These are phyloP conservation scores for Berkeleyomyces rouxiae DNA, from an alignment of 2,329 filamentous ascomycete genomes.

Conservation along the genomic window DNA sequence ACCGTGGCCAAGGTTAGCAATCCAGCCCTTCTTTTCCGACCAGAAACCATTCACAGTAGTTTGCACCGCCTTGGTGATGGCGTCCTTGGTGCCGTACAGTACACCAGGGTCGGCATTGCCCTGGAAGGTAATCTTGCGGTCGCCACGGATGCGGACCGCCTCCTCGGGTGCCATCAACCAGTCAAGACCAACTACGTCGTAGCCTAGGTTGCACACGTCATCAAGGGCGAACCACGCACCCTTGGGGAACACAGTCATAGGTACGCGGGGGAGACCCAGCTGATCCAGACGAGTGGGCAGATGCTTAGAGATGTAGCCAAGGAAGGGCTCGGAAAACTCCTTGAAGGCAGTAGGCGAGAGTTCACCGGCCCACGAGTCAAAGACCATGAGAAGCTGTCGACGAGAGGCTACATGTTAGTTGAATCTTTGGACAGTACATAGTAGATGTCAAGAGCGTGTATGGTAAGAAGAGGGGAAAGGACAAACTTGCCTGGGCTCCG, in stretches of 20 bases:
- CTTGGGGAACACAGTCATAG: slow-evolving; percentile 97
- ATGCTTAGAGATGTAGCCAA: slow-evolving; percentile 66
- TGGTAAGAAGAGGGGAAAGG: not conserved
- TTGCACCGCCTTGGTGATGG: slow-evolving; percentile 69
- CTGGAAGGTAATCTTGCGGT: slow-evolving; percentile 63
- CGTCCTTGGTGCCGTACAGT: slow-evolving; percentile 66
- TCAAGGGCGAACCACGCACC: slow-evolving; percentile 92
- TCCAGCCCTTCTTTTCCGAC: slow-evolving; percentile 71
- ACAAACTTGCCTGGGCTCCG: slow-evolving; percentile 56
- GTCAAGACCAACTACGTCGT: slow-evolving; percentile 86
- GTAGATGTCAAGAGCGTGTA: not conserved
- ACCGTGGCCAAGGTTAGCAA: slow-evolving; percentile 92
- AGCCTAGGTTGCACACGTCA: slow-evolving; percentile 70
- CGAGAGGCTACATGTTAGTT: not conserved
- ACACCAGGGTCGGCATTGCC: slow-evolving; percentile 93
- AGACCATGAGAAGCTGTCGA: slow-evolving; percentile 69
- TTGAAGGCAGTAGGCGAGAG: slow-evolving; percentile 71
- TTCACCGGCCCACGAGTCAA: slow-evolving; percentile 96
- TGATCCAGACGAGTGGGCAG: slow-evolving; percentile 59
- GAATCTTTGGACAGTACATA: not conserved
- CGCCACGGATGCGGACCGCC: slow-evolving; percentile 62
- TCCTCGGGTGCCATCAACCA: slow-evolving; percentile 84
- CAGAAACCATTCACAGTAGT: slow-evolving; percentile 78
- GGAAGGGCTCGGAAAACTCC: slow-evolving; percentile 70
- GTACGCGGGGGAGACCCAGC: slow-evolving; percentile 62